phyloP scores from a whole-genome alignment of 139 green algal species.

The Coccomyxa sp. region DNA sequence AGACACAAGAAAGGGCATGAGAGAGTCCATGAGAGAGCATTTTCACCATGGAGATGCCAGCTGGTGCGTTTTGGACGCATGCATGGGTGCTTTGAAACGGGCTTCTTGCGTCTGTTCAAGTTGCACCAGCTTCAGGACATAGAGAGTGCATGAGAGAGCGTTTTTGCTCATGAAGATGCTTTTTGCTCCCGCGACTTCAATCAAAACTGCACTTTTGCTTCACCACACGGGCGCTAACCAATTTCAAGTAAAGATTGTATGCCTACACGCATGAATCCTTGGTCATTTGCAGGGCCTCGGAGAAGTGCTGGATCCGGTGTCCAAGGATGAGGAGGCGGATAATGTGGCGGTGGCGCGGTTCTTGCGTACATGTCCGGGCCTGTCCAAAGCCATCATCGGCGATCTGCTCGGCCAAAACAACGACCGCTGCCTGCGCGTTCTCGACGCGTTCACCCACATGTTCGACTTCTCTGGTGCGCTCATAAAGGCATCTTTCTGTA shows the following conservation, averaged over 20 bases:
- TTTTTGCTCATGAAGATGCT: too few species aligned
- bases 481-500: background rate
- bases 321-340: background rate
- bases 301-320: background rate
- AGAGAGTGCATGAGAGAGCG: too few species aligned
- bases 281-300: background rate
- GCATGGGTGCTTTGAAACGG: too few species aligned
- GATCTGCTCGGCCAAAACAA: slow-evolving; percentile 49
- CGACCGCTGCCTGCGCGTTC: slow-evolving; percentile 41
- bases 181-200: background rate
- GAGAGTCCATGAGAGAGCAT: too few species aligned
- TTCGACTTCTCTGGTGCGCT: slow-evolving; percentile 47
- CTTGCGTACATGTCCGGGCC: slow-evolving; percentile 19
- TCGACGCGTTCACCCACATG: slow-evolving; percentile 33
- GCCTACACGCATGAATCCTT: background rate
- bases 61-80: too few species aligned
- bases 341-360: slow-evolving; percentile 48
- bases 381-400: slow-evolving; percentile 25
- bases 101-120: too few species aligned
- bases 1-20: too few species aligned
- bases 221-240: background rate
- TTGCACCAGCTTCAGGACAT: too few species aligned
- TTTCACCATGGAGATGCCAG: too few species aligned
- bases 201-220: background rate
- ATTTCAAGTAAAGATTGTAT: background rate